Evolutionary conservation across 495 filamentous ascomycete species (phyloP), one percentile per base, ranked within the genome.

Genomic region (Margaritispora aquatica): DNA sequence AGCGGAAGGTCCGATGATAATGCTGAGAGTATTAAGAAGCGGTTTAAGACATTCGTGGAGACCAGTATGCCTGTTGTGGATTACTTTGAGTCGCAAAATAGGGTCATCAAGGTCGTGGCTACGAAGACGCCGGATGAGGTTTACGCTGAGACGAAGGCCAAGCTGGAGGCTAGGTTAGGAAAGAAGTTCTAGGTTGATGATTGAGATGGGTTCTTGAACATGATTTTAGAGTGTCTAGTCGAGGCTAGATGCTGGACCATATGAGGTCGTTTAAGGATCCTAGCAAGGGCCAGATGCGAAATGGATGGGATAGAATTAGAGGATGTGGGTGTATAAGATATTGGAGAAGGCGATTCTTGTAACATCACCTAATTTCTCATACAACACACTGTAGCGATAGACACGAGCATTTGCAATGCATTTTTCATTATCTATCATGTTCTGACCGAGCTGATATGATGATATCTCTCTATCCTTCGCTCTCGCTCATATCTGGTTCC

Each of bases 51-150:
- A 2, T 98, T 97, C 68, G 77, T 94, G 26, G 90, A 97, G 72
- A 96, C 91, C 2, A 95, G 89, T 70, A 96, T 97, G 91, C 94
- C 94, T 41, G 94, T 97, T 34, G 92, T 98, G 50, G 80, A 94
- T 61, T 82, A 87, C 66, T 97, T 88, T 73, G 86, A 87, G 74
- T 76, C 74, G 60, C 74, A 92, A 73, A 83, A 79, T 47, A 88
- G 87, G 72, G 92, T 97, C 22, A 84, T 94, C 60, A 84, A 82
- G 71, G 79, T 97, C 15, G 73, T 81, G 59, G 89, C 91, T 23
- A 84, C 82, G 26, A 78, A 79, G 22, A 63, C 70, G 20, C 83
- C 87, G 2, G 88, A 92, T 5, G 79, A 85, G 51, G 92, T 98
- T 27, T 96, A 92, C 74, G 71, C 74, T 60, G 71, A 78, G 46